These are phyloP conservation scores for Blastomyces gilchristii DNA, from an alignment of 2,329 filamentous ascomycete species.

Conservation along the genomic window DNA sequence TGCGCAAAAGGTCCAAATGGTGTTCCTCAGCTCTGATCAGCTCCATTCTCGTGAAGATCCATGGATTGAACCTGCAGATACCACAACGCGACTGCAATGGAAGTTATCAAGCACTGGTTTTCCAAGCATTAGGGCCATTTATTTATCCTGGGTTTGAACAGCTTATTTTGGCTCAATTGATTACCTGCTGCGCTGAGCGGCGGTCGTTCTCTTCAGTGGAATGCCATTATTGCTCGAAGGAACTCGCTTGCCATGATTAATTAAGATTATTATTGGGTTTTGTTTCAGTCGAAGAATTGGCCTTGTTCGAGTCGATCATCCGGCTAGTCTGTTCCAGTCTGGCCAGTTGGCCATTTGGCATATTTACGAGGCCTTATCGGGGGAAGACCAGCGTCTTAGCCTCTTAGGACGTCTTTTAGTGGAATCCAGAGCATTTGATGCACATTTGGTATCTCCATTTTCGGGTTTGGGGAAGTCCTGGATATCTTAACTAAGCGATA, in stretches of 20 bases:
- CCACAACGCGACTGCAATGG: background rate
- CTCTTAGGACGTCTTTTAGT: background rate
- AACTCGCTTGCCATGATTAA: background rate
- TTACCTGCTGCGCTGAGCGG: background rate
- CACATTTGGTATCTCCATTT: slow-evolving; percentile 1
- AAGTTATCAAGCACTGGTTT: background rate
- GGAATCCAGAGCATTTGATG: slow-evolving; percentile 2
- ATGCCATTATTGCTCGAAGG: background rate
- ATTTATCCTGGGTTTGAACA: background rate
- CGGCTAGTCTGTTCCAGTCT: background rate
- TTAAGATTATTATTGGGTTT: background rate
- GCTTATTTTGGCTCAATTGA: background rate
- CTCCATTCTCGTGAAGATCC: background rate
- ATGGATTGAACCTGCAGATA: background rate
- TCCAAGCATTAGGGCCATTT: background rate
- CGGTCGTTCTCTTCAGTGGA: background rate
- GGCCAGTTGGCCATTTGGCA: too few species aligned
- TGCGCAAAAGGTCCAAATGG: background rate
- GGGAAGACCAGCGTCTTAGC: background rate
- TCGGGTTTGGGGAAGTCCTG: background rate
- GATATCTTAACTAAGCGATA: slow-evolving; percentile 2
- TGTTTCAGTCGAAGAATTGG: background rate
- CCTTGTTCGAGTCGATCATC: background rate
- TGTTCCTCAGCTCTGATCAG: background rate
- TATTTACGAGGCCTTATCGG: background rate